Conservation (phyloP, 2,329 filamentous ascomycete species). For the Aureobasidium melanogenum region DNA sequence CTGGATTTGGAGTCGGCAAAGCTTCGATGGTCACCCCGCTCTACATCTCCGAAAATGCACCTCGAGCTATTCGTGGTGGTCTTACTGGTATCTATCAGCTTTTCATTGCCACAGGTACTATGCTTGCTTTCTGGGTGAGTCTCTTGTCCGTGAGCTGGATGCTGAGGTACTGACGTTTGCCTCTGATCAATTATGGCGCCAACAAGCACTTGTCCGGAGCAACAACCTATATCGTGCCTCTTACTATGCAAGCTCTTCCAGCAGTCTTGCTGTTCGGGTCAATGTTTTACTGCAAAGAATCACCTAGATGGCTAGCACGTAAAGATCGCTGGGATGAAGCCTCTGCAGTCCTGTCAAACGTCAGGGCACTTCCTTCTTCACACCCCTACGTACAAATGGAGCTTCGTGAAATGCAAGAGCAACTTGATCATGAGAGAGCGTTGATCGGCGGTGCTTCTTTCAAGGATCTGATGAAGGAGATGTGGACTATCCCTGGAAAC, state of each 20-base stretch:
- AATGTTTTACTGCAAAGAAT: constrained; percentile 54
- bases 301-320: constrained; percentile 59
- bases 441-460: constrained; percentile 55
- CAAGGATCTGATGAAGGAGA: constrained; percentile 57
- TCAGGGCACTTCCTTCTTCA: constrained; percentile 54
- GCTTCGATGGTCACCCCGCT: constrained; percentile 39
- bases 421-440: constrained; percentile 63
- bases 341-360: constrained; percentile 43
- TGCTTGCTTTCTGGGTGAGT: constrained; percentile 40
- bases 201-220: constrained; percentile 39
- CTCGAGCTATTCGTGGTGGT: constrained; percentile 50
- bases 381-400: constrained; percentile 45
- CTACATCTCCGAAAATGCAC: constrained; percentile 51
- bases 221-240: constrained; percentile 51
- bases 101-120: constrained; percentile 45
- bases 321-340: constrained; percentile 61
- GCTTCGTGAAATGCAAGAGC: constrained; percentile 53
- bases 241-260: constrained; percentile 57
- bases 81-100: constrained; percentile 54
- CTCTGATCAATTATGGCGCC: background rate
- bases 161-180: background rate
- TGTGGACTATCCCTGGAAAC: constrained; percentile 56
- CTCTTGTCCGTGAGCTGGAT: constrained; percentile 20
- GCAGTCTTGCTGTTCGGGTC: constrained; percentile 51
- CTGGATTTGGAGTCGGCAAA: constrained; percentile 37